Evolutionary conservation across 495 filamentous ascomycete genomes (phyloP), one percentile per base, ranked within the genome.

Genomic region (Podospora australis): DNA sequence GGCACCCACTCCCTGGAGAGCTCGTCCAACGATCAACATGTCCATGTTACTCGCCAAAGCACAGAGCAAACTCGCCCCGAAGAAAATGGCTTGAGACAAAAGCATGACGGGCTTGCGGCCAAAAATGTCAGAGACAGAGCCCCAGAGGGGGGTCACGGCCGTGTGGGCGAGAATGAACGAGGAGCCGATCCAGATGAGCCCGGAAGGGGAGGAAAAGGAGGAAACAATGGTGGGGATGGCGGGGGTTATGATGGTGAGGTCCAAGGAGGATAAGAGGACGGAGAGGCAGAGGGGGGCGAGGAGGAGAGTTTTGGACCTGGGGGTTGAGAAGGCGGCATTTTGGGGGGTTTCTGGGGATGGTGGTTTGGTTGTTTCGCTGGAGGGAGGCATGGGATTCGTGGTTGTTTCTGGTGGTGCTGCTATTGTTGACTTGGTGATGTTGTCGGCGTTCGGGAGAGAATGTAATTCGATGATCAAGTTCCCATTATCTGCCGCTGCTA

Each of bases 71-170:
- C 80, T 85, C 8, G 81, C 86, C 20, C 84, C 62, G 32, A 90
- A 75, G 71, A 94, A 94, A 23, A 85, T 57, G 14, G 74, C 62
- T 30, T 81, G 83, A 23, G 86, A 83, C 8, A 79, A 38, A 10
- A 94, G 67, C 28, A 92, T 68, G 44, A 90, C 80, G 6, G 77
- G 79, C 57, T 90, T 91, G 34, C 88, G 78, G 4, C 88, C 88
- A 72, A 79, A 91, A 44, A 91, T 89, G 57, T 92, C 88, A 51
- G 76, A 79, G 35, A 88, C 58, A 53, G 86, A 86, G n/a, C 84
- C 86, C 84, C 86, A 89, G 24, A 79, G 67, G 1, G 85, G 84
- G 9, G 78, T 79, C 23, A 74, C 76, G 5, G 84, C 78, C 2
- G 81, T 71, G 61, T 79, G 81, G 32, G 80, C 80, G 6, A 90